Evolutionary conservation across 108 stramenopile genomes (phyloP), one percentile per base, ranked within the genome.

Genomic region (Pseudonitzschia delicatissima): DNA sequence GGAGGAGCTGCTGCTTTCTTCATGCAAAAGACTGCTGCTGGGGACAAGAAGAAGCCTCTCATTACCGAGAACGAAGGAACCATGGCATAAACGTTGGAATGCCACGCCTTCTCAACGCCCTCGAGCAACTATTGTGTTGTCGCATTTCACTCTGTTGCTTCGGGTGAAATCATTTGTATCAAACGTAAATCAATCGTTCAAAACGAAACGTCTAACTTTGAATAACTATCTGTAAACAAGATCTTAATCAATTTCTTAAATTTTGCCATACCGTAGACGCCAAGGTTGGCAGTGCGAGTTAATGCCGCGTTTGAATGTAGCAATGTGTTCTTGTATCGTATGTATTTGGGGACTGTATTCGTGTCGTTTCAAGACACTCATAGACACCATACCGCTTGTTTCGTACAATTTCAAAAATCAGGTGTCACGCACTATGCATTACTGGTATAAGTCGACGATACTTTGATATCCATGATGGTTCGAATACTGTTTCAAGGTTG

Each of bases 1-100:
- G 76, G 49, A 36, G 68, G 42, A 59, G 76, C 69, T 37, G 57
- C 64, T 45, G 55, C 47, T 5, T 50, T 71, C 57, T 65, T 62
- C 29, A 52, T 26, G 33, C 66, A 61, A 40, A 65, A 60, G 33
- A 25, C 11, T 23, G 39, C 27, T 25, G 37, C 8, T 13, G 18
- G 11, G 37, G 55, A 45, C 40, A 71, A 77, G 58, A 39, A 57
- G 32, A 52, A 44, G 39, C 64, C 64, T 45, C 61, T 66, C 32
- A 60, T 70, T 51, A 45, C 13, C 44, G 42, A 45, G 9, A 7
- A 25, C 53, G 57, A 67, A 18, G 69, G 69, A 52, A 49, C 40
- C 47, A 37, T 71, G 69, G 68, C 69, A 31, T 77, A 77, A 77
- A 62, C 18, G n/a, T n/a, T 0, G 11, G 11, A 42, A 15, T 42